Evolutionary conservation across 768 basidiomycete species (phyloP), one percentile per base, ranked within the genome.

Genomic region (Paxillus ammoniavirescens): DNA sequence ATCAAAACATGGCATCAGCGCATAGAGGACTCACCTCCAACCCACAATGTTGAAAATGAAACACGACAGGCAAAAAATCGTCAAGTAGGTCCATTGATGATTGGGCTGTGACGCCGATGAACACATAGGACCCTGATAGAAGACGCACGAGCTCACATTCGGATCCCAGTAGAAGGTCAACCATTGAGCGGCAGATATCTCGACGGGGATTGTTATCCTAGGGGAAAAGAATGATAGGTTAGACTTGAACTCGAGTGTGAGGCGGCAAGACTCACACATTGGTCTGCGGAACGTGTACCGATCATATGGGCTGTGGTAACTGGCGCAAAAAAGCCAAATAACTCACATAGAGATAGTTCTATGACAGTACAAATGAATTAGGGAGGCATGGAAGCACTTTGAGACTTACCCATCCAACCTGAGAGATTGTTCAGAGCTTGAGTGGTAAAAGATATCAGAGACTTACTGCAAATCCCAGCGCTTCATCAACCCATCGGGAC

Each of bases 101-200:
- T 69, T 64, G 4, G 65, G 59, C 82, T 84, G 58, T 5, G 47
- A 3, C 40, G 8, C 18, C 8, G 26, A 18, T 14, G 14, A 43
- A 36, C 13, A 37, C 47, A 14, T 38, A 23, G 9, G 10, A 33
- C 17, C 18, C 18, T 15, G 31, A 30, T 10, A 52, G 43, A 45
- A 36, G 30, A 28, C 41, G 35, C 23, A 42, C 26, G 14, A 50
- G 42, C 75, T 52, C 55, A 84, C 83, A 58, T 85, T 73, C 23
- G 69, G 57, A 67, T 88, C 84, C 89, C 89, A 91, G 72, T 84
- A 91, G 6, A 79, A 75, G 52, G 91, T 73, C 9, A 93, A 68
- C 47, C 91, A 77, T 13, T 81, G 77, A 8, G 86, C 82, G 2
- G 88, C 89, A 2, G 83, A 83, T 50, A 93, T 77, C 71, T 91